Conservation (phyloP, 306 rosid genomes). For the Pueraria montana region DNA sequence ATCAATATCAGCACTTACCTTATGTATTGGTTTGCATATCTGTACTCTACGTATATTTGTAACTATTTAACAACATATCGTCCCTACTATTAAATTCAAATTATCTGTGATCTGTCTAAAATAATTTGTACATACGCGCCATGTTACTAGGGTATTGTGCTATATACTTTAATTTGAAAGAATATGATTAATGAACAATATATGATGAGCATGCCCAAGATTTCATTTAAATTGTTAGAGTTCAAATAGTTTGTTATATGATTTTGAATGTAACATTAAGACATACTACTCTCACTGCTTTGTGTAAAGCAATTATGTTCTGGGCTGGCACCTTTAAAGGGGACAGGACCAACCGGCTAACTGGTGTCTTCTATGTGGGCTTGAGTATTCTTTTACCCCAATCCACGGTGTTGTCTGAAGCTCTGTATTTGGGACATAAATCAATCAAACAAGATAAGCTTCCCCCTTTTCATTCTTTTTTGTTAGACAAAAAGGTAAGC, state of each 20-base stretch:
- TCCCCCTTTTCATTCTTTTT: constrained; percentile 17
- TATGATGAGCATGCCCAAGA: background rate
- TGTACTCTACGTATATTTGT: constrained; percentile 38
- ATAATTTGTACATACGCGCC: constrained; percentile 22
- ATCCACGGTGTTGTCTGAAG: constrained; percentile 14
- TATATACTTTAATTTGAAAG: no score
- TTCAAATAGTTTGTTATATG: constrained; percentile 6
- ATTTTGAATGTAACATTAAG: background rate
- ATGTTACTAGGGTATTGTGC: no score
- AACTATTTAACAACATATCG: constrained; percentile 19
- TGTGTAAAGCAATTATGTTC: constrained; percentile 30
- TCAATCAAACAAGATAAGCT: constrained; percentile 37
- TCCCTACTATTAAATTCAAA: constrained; percentile 27
- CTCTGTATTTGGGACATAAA: constrained; percentile 37
- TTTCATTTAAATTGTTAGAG: background rate
- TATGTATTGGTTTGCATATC: constrained; percentile 33
- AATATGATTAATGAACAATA: background rate
- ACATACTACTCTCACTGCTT: no score
- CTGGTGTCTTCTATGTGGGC: background rate
- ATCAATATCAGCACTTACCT: constrained; percentile 21
- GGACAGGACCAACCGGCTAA: constrained; percentile 35
- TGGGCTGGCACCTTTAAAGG: constrained; percentile 13
- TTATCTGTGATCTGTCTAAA: background rate
- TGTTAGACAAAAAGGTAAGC: constrained; percentile 41
- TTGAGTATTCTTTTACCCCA: constrained; percentile 10